phyloP scores from a whole-genome alignment of 345 rosid genomes.

The Cardiospermum halicacabum region DNA sequence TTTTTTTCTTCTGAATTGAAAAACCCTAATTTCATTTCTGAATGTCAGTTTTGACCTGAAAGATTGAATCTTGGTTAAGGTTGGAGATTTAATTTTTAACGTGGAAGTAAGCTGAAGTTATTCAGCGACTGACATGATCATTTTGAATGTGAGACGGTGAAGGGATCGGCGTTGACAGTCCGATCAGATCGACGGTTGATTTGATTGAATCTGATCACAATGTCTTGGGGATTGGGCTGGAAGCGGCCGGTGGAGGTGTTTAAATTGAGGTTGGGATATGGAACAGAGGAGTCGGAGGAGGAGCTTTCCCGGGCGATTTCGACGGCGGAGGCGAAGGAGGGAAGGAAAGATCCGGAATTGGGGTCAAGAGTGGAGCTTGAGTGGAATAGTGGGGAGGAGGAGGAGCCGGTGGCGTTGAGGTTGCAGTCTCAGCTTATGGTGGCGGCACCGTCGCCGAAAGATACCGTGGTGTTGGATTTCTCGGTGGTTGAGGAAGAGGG shows the following conservation, averaged over 20 bases:
- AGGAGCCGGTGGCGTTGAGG: constrained; percentile 83
- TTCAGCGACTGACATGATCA: neutral
- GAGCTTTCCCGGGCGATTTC: constrained; percentile 38
- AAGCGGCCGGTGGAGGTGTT: constrained; percentile 81
- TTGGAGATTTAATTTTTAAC: no score
- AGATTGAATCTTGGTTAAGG: neutral
- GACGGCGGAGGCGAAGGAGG: neutral
- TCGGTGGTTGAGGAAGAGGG: constrained; percentile 16
- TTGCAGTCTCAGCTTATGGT: constrained; percentile 94
- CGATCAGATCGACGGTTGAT: constrained; percentile 23
- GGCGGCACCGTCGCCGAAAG: constrained; percentile 82
- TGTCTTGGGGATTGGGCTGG: constrained; percentile 99
- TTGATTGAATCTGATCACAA: constrained; percentile 21
- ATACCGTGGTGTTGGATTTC: constrained; percentile 61
- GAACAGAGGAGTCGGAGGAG: constrained; percentile 56
- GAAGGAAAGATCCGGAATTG: constrained; percentile 45
- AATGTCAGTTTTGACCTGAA: neutral
- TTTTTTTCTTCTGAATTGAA: neutral
- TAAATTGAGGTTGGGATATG: constrained; percentile 67
- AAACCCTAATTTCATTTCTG: neutral
- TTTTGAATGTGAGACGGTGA: neutral
- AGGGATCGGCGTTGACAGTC: constrained; percentile 12
- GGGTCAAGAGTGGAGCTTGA: constrained; percentile 78
- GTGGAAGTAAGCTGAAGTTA: no score
- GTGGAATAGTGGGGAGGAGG: constrained; percentile 91